Evolutionary conservation across 768 basidiomycete genomes (phyloP).

Genomic region (Cubamyces lactineus): DNA sequence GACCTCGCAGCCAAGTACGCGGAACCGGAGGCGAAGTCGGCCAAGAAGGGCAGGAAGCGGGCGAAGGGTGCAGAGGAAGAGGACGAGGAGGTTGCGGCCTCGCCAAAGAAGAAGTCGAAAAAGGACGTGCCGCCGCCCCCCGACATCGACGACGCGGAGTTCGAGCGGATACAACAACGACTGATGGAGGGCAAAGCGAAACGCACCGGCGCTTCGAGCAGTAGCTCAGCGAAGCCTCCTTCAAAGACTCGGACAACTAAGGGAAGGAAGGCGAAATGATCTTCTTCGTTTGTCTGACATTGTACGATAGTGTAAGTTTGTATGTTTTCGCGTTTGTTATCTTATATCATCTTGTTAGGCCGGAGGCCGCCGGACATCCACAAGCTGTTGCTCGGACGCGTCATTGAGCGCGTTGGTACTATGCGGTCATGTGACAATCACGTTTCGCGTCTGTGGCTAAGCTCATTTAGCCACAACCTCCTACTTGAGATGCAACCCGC

Average conservation of each 20-base stretch:
- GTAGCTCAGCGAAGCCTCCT: conserved; percentile 16
- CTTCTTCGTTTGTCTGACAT: neutral
- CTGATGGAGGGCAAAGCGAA: conserved; percentile 52
- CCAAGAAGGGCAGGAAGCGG: conserved; percentile 53
- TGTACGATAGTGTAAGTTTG: conserved; percentile 22
- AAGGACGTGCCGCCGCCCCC: conserved; percentile 45
- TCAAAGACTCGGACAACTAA: conserved; percentile 12
- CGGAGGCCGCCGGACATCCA: too few species aligned
- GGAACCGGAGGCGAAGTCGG: conserved; percentile 43
- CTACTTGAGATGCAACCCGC: neutral
- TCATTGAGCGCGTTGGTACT: neutral
- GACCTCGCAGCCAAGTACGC: conserved; percentile 73
- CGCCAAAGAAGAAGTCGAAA: conserved; percentile 51
- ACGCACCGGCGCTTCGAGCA: conserved; percentile 25
- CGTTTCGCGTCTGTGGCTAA: conserved; percentile 7
- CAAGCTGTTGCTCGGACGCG: neutral
- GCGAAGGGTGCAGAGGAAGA: conserved; percentile 47
- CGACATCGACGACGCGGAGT: conserved; percentile 70
- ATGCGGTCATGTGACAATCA: conserved; percentile 3
- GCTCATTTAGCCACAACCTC: neutral
- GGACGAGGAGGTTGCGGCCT: conserved; percentile 33
- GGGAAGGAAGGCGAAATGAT: conserved; percentile 20
- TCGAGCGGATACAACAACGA: conserved; percentile 60
- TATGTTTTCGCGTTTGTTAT: conserved; percentile 8
- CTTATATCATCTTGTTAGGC: neutral